Evolutionary conservation across 495 filamentous ascomycete genomes (phyloP), one percentile per base, ranked within the genome.

Genomic region (Terfezia claveryi): DNA sequence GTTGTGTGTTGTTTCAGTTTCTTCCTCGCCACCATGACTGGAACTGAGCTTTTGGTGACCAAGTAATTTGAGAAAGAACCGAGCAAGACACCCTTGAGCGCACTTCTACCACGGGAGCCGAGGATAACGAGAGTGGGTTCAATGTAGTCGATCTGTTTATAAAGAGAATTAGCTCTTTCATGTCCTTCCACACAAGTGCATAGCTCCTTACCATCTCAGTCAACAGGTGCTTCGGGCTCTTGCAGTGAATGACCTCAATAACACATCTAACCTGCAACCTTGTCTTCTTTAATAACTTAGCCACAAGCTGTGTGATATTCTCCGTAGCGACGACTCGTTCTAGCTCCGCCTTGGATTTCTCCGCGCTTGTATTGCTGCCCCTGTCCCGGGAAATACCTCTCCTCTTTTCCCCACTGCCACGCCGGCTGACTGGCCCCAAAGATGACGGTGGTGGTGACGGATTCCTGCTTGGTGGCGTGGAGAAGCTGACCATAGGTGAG

Each of bases 231-330:
- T 82, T 86, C 8, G 89, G 87, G 60, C 83, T 93, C 74, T 94
- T 95, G 80, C 91, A 96, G 66, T 96, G 89, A 58, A 96, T 85
- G 20, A 95, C 89, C 67, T 98, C 91, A 37, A 98, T 81, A 27
- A 91, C 85, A 53, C 94, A 78, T 50, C 85, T 79, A 38, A 94
- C 87, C 64, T 96, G 89, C 44, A 98, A 72, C 54, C 83, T 73
- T 6, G 91, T 98, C 73, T 87, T 92, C 58, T 89, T 76, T 56
- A 98, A 71, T 49, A 95, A 68, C 60, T 81, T 84, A 37, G 88
- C 77, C 57, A 89, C 85, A 2, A 82, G 76, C 41, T 85, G 74
- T 8, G 82, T 84, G 49, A 98, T 82, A 50, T 79, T 76, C 46
- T 83, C 77, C 14, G 83, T 76, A 7, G 86, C 88, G 61, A 77